These are phyloP conservation scores for Neodidymelliopsis sp. DNA, from an alignment of 2,329 filamentous ascomycete genomes.

Conservation along the genomic window DNA sequence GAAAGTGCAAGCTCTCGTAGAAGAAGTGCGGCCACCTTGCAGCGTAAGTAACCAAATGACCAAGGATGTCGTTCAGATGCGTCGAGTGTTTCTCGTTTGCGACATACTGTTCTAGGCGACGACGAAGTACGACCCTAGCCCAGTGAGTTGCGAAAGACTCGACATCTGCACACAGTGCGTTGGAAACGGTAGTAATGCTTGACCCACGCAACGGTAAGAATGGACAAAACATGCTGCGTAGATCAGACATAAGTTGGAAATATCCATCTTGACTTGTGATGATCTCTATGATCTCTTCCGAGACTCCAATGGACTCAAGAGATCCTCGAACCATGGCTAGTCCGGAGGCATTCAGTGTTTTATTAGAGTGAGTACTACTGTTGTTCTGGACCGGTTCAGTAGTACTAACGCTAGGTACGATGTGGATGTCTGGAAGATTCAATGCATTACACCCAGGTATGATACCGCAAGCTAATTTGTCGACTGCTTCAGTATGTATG, in stretches of 20 bases:
- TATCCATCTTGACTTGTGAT: not conserved
- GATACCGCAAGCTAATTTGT: conserved; percentile 10
- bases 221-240: conserved; percentile 1
- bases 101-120: conserved; percentile 1
- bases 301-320: not conserved
- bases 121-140: conserved; percentile 3
- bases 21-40: conserved; percentile 4
- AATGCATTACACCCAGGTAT: conserved; percentile 3
- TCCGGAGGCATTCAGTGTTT: not conserved
- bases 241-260: not conserved
- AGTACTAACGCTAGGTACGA: not conserved
- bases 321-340: not conserved
- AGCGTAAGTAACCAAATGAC: conserved; percentile 5
- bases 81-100: not conserved
- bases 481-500: conserved; percentile 5
- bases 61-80: not conserved
- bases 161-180: not conserved
- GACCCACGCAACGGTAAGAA: not conserved
- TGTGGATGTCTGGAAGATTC: not conserved
- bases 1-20: conserved; percentile 6
- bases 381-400: not conserved
- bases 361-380: not conserved
- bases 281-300: not conserved
- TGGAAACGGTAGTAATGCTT: not conserved
- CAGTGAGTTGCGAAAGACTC: conserved; percentile 4